Evolutionary conservation across 192 early-diverging fungal species (phyloP).

Genomic region (Rhizophagus sp.): DNA sequence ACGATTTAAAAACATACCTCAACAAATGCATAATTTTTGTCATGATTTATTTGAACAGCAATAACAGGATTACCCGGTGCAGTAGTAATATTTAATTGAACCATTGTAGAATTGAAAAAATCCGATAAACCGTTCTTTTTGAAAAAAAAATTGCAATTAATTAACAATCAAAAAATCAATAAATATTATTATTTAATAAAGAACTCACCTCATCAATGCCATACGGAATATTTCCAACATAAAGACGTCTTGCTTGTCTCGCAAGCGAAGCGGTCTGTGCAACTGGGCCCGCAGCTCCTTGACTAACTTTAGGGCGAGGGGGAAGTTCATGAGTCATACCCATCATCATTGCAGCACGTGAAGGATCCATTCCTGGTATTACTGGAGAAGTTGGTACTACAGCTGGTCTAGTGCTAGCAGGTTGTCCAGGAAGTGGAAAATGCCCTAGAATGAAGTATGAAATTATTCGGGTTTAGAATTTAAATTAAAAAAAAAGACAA

Average conservation of each 20-base stretch:
- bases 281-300: constrained; percentile 48
- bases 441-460: constrained; percentile 55
- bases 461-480: constrained; percentile 36
- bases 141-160: not conserved
- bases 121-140: constrained; percentile 61
- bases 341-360: constrained; percentile 53
- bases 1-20: constrained; percentile 60
- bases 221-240: constrained; percentile 88
- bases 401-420: constrained; percentile 38
- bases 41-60: constrained; percentile 84
- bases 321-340: constrained; percentile 46
- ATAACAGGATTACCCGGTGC: constrained; percentile 70
- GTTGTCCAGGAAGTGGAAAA: constrained; percentile 77
- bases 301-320: constrained; percentile 47
- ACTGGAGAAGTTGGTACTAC: constrained; percentile 1
- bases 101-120: constrained; percentile 90
- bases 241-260: constrained; percentile 83
- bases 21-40: constrained; percentile 96
- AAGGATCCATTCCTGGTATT: constrained; percentile 54
- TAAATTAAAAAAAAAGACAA: not conserved
- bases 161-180: not conserved
- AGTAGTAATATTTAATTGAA: constrained; percentile 71
- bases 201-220: constrained; percentile 67
- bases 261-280: constrained; percentile 58
- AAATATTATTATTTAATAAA: not conserved